These are phyloP conservation scores for Aspergillus nomiae DNA, from an alignment of 2,329 filamentous ascomycete genomes.

Conservation along the genomic window DNA sequence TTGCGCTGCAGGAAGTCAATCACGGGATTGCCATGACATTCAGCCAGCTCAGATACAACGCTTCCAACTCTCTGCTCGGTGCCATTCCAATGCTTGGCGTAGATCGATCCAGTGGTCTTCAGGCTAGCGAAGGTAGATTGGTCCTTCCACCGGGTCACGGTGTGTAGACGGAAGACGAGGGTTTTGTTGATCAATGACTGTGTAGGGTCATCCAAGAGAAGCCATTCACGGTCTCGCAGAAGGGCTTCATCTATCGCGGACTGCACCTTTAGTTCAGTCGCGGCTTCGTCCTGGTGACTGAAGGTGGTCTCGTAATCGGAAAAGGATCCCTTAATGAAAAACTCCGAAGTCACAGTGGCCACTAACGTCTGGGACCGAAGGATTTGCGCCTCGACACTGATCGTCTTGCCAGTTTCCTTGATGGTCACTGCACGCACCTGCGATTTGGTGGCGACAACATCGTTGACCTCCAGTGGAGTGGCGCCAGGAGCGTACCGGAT, in stretches of 20 bases:
- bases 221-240: constrained; percentile 7
- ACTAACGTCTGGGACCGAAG: not conserved
- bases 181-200: not conserved
- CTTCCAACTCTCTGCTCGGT: not conserved
- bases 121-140: not conserved
- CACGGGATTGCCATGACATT: constrained; percentile 7
- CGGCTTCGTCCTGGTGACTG: not conserved
- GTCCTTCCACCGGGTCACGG: not conserved
- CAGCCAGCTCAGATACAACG: not conserved
- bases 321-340: not conserved
- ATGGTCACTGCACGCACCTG: constrained; percentile 14
- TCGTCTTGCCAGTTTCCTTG: constrained; percentile 14
- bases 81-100: not conserved
- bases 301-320: not conserved
- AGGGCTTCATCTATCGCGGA: not conserved
- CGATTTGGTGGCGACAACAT: constrained; percentile 16
- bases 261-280: not conserved
- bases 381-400: constrained; percentile 12
- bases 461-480: constrained; percentile 13
- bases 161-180: constrained; percentile 5
- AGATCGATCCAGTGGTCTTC: not conserved
- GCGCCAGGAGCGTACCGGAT: constrained; percentile 14
- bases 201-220: not conserved
- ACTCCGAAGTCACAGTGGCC: not conserved
- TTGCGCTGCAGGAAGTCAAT: constrained; percentile 12